Evolutionary conservation across 208 protist genomes (phyloP), one percentile per base, ranked within the genome.

Genomic region (Wallacemonas sp.): DNA sequence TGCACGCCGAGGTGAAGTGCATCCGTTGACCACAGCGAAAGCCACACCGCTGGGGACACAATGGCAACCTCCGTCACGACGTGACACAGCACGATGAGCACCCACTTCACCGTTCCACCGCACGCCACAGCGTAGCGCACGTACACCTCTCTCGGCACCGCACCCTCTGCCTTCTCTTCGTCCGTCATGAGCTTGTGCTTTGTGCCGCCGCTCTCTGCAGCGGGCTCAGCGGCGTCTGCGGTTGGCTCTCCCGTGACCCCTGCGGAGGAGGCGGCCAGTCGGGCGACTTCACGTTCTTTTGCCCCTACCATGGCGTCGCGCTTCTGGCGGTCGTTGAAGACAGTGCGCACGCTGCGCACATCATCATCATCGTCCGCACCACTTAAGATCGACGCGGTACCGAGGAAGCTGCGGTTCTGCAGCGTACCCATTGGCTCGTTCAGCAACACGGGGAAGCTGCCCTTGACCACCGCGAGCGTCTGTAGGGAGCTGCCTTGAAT

Each of bases 11-110:
- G 47, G 24, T 1, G 64, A 33, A 0, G 54, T 0, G 28, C 55
- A n/a, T 56, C 28, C 14, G 41, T 38, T 5, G 79, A 75, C 90
- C 90, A 95, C 24, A 86, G 69, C 12, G 81, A 81, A n/a, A 95
- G 81, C 82, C 79, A 96, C 15, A 84, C 46, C 28, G 65, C 62
- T 12, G 46, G 46, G 0, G 68, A 65, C 3, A 75, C 41, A 21
- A 72, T 24, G 1, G 82, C 5, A 12, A 53, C 22, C 75, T 96
- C 84, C 2, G 70, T 78, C 0, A 85, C 1, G 14, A 79, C 19
- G 26, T 80, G 90, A 5, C 90, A 15, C 1, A 81, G 6, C 3
- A 84, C 0, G 0, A 90, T 19, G 5, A 66, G 17, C 22, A 42
- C 19, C 8, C 68, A 6, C 2, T 75, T 19, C 1, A 1, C 2